Evolutionary conservation across 1,139 yeast genomes (phyloP), one percentile per base, ranked within the genome.

Genomic region (Geotrichum aggregatum): DNA sequence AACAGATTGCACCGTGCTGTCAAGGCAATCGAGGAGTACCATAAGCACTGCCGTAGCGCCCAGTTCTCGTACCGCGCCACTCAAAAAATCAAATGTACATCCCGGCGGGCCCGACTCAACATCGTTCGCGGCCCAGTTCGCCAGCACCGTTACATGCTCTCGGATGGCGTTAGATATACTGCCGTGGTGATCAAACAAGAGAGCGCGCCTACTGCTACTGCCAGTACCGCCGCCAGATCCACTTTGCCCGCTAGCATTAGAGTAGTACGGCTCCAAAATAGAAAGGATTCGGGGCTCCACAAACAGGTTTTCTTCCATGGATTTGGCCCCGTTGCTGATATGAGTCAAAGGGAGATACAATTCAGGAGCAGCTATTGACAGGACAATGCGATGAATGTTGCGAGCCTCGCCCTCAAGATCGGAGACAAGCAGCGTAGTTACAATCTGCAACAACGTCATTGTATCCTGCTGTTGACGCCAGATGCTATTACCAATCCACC

Each of bases 31-130:
- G 11, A 65, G 54, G 28, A 65, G 42, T 22, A 58, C 52, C 26
- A 55, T 50, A 14, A 64, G 48, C 3, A 63, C 63, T 7, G 52
- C 52, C 87, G 73, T 78, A 74, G 80, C 86, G 82, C 67, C 82
- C 77, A 66, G 80, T 75, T 62, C 70, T 61, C 63, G 66, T 57
- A 68, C 67, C 56, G 59, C 77, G 68, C 66, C 76, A 73, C 68
- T 82, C 79, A 62, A 78, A 73, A 58, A 77, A 69, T 77, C 84
- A 78, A 65, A 86, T 19, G 54, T 56, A 54, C 61, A 64, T 14
- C 58, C 59, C 0, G 68, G 66, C 2, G 66, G 66, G 3, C 64
- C 63, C 4, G 57, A 36, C 13, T 50, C 53, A 47, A 38, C 53
- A 52, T 46, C 57, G 59, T 36, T 60, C 60, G 41, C 52, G 59